Evolutionary conservation across 78 protist species (phyloP).

Genomic region (Protostelium mycophagum): DNA sequence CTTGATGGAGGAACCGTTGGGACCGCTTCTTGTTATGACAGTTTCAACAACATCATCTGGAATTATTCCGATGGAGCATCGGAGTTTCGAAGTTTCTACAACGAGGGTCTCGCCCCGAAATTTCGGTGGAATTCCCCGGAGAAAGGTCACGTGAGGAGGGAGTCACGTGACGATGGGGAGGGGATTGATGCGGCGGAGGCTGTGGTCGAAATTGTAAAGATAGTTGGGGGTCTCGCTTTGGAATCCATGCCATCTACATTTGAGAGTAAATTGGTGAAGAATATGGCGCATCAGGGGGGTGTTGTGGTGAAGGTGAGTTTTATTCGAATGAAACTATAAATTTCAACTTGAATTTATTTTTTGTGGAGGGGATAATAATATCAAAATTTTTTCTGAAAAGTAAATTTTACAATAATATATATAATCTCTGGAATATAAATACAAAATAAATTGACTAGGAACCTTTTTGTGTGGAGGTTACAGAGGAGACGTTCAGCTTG

Average conservation of each 20-base stretch:
- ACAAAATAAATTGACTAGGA: too few species aligned
- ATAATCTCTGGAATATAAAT: too few species aligned
- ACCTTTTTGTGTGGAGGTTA: not conserved
- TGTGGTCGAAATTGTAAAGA: not conserved
- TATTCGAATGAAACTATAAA: too few species aligned
- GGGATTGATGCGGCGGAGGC: not conserved
- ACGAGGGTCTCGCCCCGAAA: slow-evolving; percentile 65
- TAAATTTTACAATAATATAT: too few species aligned
- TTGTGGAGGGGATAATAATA: too few species aligned
- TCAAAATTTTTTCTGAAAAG: too few species aligned
- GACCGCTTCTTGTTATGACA: slow-evolving; percentile 49
- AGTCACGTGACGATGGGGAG: not conserved
- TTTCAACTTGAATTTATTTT: too few species aligned
- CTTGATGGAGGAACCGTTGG: slow-evolving; percentile 58
- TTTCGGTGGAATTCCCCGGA: too few species aligned
- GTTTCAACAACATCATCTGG: slow-evolving; percentile 59
- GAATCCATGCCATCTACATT: not conserved
- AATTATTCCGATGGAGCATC: slow-evolving; percentile 39
- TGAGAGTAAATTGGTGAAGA: not conserved
- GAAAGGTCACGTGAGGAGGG: not conserved
- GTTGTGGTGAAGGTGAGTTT: too few species aligned
- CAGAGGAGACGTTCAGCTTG: not conserved
- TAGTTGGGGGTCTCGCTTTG: not conserved
- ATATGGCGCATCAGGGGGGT: too few species aligned
- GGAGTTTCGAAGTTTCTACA: slow-evolving; percentile 52